phyloP scores from a whole-genome alignment of 495 filamentous ascomycete species.

The Hapsidospora chrysogenum region DNA sequence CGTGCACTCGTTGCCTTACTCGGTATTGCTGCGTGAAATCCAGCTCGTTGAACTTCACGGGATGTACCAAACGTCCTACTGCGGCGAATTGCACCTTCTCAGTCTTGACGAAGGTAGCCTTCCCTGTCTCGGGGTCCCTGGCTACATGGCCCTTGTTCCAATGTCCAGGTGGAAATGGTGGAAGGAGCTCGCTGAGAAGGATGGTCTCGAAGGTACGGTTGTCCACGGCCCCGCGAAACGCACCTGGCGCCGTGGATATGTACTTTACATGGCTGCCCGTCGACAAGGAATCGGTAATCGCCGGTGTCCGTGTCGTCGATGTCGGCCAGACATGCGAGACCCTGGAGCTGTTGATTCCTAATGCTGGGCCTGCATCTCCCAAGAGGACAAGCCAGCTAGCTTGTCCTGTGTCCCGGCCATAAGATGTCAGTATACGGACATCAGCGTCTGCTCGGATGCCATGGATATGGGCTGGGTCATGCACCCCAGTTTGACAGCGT shows the following conservation, averaged over 20 bases:
- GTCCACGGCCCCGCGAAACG: slow-evolving; percentile 4
- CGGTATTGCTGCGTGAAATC: slow-evolving; percentile 2
- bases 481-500: too few species aligned
- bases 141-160: slow-evolving; percentile 3
- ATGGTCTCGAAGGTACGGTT: slow-evolving; percentile 3
- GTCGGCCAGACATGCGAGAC: slow-evolving; percentile 2
- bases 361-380: too few species aligned
- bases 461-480: too few species aligned
- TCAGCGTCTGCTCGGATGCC: too few species aligned
- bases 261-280: slow-evolving; percentile 4
- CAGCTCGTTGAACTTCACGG: slow-evolving; percentile 1
- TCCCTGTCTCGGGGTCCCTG: slow-evolving; percentile 1
- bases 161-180: slow-evolving; percentile 2
- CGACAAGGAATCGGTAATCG: slow-evolving; percentile 3
- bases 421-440: too few species aligned
- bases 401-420: too few species aligned
- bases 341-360: neutral
- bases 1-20: slow-evolving; percentile 3
- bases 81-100: neutral
- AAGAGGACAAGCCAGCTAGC: too few species aligned
- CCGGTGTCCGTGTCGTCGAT: neutral
- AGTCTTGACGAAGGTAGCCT: neutral
- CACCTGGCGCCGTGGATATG: slow-evolving; percentile 1
- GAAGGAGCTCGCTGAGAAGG: slow-evolving; percentile 3
- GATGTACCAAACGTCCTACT: neutral